These are phyloP conservation scores for Fusarium abutilonis DNA, from an alignment of 2,329 filamentous ascomycete genomes.

Conservation along the genomic window DNA sequence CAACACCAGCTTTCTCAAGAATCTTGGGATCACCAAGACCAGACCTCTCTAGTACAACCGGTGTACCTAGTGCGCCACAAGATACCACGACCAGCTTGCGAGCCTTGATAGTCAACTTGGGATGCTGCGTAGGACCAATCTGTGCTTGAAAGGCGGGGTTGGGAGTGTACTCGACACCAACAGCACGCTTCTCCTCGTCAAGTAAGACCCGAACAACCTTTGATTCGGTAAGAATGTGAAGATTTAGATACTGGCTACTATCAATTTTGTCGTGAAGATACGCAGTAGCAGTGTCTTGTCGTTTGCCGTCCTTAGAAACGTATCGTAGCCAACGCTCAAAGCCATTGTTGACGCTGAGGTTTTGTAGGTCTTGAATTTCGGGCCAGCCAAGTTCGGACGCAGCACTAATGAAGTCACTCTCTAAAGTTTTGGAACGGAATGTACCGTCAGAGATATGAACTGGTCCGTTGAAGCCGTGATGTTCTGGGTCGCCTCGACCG, in stretches of 20 bases:
- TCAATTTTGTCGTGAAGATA: constrained; percentile 54
- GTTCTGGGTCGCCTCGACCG: constrained; percentile 53
- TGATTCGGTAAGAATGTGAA: constrained; percentile 67
- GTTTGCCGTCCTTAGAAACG: constrained; percentile 58
- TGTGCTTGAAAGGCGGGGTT: constrained; percentile 46
- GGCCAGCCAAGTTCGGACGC: constrained; percentile 58
- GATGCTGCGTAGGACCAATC: constrained; percentile 13
- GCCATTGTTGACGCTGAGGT: constrained; percentile 54
- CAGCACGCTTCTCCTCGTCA: constrained; percentile 60
- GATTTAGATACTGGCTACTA: constrained; percentile 59
- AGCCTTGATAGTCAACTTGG: constrained; percentile 39
- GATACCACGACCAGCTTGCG: constrained; percentile 47
- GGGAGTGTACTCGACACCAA: constrained; percentile 67
- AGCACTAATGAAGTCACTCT: constrained; percentile 62
- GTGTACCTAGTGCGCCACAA: constrained; percentile 63
- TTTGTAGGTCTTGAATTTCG: constrained; percentile 64
- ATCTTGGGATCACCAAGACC: constrained; percentile 65
- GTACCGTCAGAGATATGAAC: constrained; percentile 64
- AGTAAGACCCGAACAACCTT: constrained; percentile 67
- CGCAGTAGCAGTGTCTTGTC: constrained; percentile 66
- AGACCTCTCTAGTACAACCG: constrained; percentile 68
- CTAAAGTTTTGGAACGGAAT: constrained; percentile 52
- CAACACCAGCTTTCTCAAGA: constrained; percentile 58
- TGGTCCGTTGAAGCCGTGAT: constrained; percentile 65
- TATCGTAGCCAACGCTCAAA: constrained; percentile 52